phyloP scores from a whole-genome alignment of 805 yeast genomes.

The Millerozyma miso region DNA sequence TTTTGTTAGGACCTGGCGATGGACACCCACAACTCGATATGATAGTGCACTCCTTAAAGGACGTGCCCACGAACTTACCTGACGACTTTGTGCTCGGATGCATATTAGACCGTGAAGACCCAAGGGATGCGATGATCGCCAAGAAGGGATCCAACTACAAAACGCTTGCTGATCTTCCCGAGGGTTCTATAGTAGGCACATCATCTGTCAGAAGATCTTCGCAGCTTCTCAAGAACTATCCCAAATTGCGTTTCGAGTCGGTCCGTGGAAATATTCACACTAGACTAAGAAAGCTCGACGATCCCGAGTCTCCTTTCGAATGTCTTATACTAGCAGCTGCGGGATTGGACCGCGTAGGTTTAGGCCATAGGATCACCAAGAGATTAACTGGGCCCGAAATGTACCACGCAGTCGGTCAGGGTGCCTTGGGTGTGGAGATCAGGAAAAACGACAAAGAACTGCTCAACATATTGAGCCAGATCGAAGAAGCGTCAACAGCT shows the following conservation, averaged over 20 bases:
- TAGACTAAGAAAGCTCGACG: constrained; percentile 76
- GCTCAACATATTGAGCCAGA: constrained; percentile 53
- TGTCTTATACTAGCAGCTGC: constrained; percentile 92
- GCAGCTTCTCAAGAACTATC: constrained; percentile 75
- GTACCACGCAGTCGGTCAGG: constrained; percentile 99
- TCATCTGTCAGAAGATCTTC: constrained; percentile 93
- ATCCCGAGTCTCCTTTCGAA: constrained; percentile 52
- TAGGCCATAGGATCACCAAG: constrained; percentile 72
- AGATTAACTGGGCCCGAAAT: constrained; percentile 69
- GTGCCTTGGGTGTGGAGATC: constrained; percentile 92
- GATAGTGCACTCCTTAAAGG: constrained; percentile 91
- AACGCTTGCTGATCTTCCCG: constrained; percentile 70
- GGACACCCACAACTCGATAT: constrained; percentile 69
- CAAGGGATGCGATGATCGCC: constrained; percentile 89
- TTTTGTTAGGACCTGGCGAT: constrained; percentile 61
- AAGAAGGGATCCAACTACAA: constrained; percentile 58
- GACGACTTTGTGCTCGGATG: constrained; percentile 88
- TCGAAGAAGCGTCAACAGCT: constrained; percentile 64
- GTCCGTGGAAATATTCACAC: constrained; percentile 82
- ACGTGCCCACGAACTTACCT: constrained; percentile 86
- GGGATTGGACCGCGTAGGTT: constrained; percentile 71
- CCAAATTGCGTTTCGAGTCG: constrained; percentile 72
- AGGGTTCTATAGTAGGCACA: constrained; percentile 86
- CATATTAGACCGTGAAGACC: constrained; percentile 82
- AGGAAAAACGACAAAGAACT: constrained; percentile 62